Base-by-base conservation (phyloP, 2,329 filamentous ascomycete species). In the Penicillium psychrosexuale region DNA sequence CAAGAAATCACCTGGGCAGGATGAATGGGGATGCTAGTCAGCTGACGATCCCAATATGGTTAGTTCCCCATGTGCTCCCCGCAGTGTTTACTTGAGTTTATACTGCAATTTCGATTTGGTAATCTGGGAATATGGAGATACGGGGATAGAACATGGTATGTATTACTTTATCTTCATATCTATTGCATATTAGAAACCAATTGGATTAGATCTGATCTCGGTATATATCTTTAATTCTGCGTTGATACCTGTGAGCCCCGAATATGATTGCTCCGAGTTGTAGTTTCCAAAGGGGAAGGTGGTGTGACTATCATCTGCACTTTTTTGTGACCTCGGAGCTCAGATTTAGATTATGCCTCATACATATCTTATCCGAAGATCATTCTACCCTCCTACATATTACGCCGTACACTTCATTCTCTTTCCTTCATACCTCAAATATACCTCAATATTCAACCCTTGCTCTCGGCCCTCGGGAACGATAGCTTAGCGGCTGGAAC, bases 11-110 rank as follows among this genome's bases (percentile, higher is more conserved):
- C 19, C 19, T 15, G 38, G 22, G 9, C 19, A 11, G 17, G 28
- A 34, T 51, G 19, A 15, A 24, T 33, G 30, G 36, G 30, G 27
- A n/a, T 7, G 15, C 37, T 19, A 50, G 53, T 56, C 53, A 56
- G 53, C 48, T 56, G 52, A 55, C n/a, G 22, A 43, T 49, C 47
- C 40, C 24, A 44, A 53, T 53, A 3, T 19, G 37, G 53, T 47
- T 52, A 56, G 53, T 27, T 15, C 15, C 22, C 51, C 51, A 53
- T 48, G 46, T 51, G 52, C 51, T 50, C 52, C 52, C 52, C 52
- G 52, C 52, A 54, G 47, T 53, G 39, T 55, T 55, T 55, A 51
- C 52, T 54, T 51, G 38, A 49, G 45, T 53, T 37, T 49, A 49
- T 49, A 42, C 38, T 39, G 27, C 17, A 8, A n/a, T 43, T 43